phyloP scores from a whole-genome alignment of 768 basidiomycete species.

The Crucibulum laeve region DNA sequence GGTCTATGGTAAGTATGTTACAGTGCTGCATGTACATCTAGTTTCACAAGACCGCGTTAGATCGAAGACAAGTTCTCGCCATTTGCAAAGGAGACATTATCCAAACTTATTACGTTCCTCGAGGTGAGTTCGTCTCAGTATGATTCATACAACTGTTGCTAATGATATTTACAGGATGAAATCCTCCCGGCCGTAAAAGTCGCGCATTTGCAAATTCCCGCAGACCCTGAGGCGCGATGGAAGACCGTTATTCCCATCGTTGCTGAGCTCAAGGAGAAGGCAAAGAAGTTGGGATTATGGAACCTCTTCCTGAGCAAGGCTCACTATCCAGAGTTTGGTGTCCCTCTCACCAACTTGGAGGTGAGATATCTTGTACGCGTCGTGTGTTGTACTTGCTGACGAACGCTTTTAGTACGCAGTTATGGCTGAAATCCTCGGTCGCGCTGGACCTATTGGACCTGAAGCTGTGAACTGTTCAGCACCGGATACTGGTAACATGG shows the following conservation, averaged over 20 bases:
- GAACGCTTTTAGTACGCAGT: constrained; percentile 71
- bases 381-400: background rate
- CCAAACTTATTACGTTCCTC: constrained; percentile 80
- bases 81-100: constrained; percentile 81
- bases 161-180: constrained; percentile 60
- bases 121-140: constrained; percentile 44
- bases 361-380: constrained; percentile 32
- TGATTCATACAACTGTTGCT: background rate
- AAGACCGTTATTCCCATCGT: constrained; percentile 77
- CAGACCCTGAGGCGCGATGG: constrained; percentile 75
- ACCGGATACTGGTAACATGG: constrained; percentile 98
- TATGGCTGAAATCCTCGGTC: constrained; percentile 94
- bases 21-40: background rate
- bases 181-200: constrained; percentile 75
- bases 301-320: constrained; percentile 94
- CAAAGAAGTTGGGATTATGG: constrained; percentile 89
- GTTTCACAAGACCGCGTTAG: constrained; percentile 26
- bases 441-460: constrained; percentile 76
- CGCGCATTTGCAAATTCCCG: constrained; percentile 79
- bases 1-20: constrained; percentile 63
- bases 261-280: constrained; percentile 82
- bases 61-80: constrained; percentile 92
- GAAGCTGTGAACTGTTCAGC: constrained; percentile 92
- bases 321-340: constrained; percentile 87
- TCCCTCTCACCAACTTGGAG: constrained; percentile 91